A percentile compares a stretch with the other conserved stretches of the same genome.
Evolutionary conservation across 169 alveolate genomes (phyloP).

Genomic region (Fabrea salina): DNA sequence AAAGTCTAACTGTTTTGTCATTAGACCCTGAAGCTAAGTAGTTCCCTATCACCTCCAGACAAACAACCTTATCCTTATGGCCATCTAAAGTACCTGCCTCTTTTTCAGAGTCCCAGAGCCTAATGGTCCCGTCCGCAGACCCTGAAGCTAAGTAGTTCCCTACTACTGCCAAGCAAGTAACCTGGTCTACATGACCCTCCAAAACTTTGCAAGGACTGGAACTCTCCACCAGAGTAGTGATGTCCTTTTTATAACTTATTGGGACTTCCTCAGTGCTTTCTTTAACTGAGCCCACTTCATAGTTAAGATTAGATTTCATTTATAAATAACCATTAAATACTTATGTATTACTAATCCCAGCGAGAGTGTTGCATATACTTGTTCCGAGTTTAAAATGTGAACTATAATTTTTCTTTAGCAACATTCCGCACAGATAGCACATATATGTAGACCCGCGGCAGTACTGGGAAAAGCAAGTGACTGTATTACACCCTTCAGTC

Average conservation of each 20-base stretch:
- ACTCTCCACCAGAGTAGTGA: no score
- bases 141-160: no score
- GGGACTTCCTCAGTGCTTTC: no score
- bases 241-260: no score
- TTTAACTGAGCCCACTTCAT: no score
- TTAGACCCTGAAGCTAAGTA: background rate
- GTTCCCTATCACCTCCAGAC: background rate
- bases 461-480: background rate
- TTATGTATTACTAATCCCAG: no score
- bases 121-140: background rate
- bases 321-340: no score
- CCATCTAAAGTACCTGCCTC: background rate
- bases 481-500: slow-evolving; percentile 2
- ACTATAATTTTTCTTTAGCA: no score
- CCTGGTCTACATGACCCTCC: background rate
- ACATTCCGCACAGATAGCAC: slow-evolving; percentile 21
- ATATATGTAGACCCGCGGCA: background rate
- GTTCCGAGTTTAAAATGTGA: no score
- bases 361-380: no score
- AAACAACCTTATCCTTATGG: background rate
- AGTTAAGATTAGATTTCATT: no score
- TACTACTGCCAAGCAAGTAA: background rate
- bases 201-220: no score
- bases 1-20: background rate
- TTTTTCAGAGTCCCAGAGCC: background rate